Percentiles rank a stretch among this genome's conserved stretches.
Evolutionary conservation across 2,329 filamentous ascomycete species (phyloP).

Genomic region (Aureobasidium leucospermi): DNA sequence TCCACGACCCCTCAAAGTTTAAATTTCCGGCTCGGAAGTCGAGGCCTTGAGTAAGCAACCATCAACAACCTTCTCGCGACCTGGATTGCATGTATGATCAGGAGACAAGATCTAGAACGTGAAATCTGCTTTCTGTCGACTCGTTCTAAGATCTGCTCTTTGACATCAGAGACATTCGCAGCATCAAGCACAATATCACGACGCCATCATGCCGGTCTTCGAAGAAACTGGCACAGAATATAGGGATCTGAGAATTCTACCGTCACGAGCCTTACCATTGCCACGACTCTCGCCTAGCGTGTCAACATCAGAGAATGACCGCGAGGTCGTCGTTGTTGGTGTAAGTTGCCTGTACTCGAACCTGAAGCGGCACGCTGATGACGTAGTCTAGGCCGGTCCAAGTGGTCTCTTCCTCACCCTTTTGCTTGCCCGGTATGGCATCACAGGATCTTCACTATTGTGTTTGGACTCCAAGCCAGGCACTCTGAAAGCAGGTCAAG

Average conservation of each 20-base stretch:
- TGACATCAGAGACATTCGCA: background rate
- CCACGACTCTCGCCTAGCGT: background rate
- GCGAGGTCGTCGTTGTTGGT: slow-evolving; percentile 11
- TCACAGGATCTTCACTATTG: slow-evolving; percentile 7
- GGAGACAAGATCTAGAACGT: background rate
- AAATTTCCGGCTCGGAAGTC: background rate
- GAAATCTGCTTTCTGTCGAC: no score
- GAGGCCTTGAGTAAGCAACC: background rate
- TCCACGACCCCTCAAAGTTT: background rate
- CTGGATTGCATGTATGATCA: no score
- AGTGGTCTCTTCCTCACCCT: slow-evolving; percentile 12
- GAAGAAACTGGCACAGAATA: background rate
- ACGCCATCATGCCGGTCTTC: slow-evolving; percentile 5
- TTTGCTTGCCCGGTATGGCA: slow-evolving; percentile 12
- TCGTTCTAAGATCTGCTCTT: no score
- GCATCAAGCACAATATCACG: background rate
- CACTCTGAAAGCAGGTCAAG: slow-evolving; percentile 32
- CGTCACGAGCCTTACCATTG: slow-evolving; percentile 4
- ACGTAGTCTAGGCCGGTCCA: background rate
- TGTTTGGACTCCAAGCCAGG: slow-evolving; percentile 24
- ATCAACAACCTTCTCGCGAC: background rate
- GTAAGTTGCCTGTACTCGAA: background rate
- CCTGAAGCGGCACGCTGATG: background rate
- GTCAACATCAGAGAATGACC: background rate
- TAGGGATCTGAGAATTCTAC: slow-evolving; percentile 9